A percentile compares a stretch with the other conserved stretches of the same genome.
These are phyloP conservation scores for Laetiporus sulphureus DNA, from an alignment of 1,284 basidiomycete genomes.

Conservation along the genomic window DNA sequence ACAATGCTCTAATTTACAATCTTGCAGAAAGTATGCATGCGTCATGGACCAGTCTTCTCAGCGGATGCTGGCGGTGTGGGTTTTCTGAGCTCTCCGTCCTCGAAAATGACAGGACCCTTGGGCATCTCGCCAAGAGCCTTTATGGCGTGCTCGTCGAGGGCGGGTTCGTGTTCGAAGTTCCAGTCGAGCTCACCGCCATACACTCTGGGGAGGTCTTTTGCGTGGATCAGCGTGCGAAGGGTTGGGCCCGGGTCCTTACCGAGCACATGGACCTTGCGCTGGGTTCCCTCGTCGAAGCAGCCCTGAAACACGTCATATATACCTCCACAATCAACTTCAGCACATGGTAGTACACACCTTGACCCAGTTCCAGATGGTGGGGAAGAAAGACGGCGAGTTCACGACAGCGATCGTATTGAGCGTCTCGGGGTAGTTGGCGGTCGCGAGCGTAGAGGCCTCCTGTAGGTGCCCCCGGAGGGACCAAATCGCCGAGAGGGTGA, in stretches of 20 bases:
- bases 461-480: conserved; percentile 61
- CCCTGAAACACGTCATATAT: conserved; percentile 29
- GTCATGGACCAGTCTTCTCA: not conserved
- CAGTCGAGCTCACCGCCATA: conserved; percentile 71
- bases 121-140: conserved; percentile 35
- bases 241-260: conserved; percentile 46
- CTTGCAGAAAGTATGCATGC: too few relatives aligned
- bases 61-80: not conserved
- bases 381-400: conserved; percentile 72
- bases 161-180: conserved; percentile 56
- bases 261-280: conserved; percentile 64
- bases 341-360: conserved; percentile 39
- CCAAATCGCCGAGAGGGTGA: conserved; percentile 63
- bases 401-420: conserved; percentile 58
- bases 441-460: conserved; percentile 65
- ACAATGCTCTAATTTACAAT: too few relatives aligned
- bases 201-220: conserved; percentile 48
- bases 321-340: too few relatives aligned
- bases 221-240: conserved; percentile 47
- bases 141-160: conserved; percentile 49
- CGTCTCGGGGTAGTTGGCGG: conserved; percentile 76
- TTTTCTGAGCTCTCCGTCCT: conserved; percentile 31
- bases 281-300: conserved; percentile 74
- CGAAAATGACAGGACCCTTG: conserved; percentile 45
- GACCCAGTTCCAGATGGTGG: conserved; percentile 74